phyloP scores from a whole-genome alignment of 805 yeast genomes.

The Geotrichum ghanense region DNA sequence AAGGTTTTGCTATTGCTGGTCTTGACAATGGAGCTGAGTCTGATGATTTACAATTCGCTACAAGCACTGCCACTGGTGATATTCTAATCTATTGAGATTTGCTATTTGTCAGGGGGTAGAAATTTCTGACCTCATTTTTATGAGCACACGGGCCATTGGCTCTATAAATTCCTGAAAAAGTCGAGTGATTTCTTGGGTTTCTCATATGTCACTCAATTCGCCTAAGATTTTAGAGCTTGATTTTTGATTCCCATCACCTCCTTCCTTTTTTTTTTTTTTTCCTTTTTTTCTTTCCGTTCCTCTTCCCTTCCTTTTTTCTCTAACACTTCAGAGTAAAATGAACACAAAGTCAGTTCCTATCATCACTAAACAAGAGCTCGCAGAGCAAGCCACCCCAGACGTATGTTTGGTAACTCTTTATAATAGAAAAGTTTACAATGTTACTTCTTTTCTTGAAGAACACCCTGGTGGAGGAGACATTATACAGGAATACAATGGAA shows the following conservation, averaged over 20 bases:
- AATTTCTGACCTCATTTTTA: too few relatives aligned
- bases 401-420: constrained; percentile 64
- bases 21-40: background rate
- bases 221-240: too few relatives aligned
- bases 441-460: constrained; percentile 58
- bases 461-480: constrained; percentile 63
- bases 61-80: background rate
- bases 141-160: too few relatives aligned
- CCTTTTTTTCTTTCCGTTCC: too few relatives aligned
- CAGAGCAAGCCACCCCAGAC: constrained; percentile 35
- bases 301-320: too few relatives aligned
- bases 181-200: too few relatives aligned
- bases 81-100: background rate
- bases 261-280: too few relatives aligned
- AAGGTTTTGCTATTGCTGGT: background rate
- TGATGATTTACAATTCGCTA: background rate
- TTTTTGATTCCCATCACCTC: too few relatives aligned
- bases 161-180: too few relatives aligned
- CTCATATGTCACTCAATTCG: too few relatives aligned
- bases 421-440: constrained; percentile 74
- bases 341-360: constrained; percentile 39
- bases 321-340: background rate
- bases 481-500: constrained; percentile 30
- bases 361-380: constrained; percentile 41
- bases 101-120: too few relatives aligned